Base-by-base conservation (phyloP, 2,329 filamentous ascomycete species). In the Phaeoacremonium minimum region DNA sequence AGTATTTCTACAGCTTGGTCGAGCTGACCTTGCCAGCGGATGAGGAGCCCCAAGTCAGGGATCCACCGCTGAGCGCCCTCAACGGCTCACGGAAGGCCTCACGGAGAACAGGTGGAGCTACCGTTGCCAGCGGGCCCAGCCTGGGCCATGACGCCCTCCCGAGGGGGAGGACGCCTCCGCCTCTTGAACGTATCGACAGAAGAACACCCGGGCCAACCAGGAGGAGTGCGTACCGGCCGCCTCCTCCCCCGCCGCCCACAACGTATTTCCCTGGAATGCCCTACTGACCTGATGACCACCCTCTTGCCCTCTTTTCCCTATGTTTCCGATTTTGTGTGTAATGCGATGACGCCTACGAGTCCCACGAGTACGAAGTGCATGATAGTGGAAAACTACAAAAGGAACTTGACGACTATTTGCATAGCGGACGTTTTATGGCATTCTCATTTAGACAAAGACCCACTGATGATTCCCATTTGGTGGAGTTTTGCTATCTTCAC, bases 1-100 rank as follows among this genome's bases (percentile, higher is more conserved):
- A 88, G 58, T 88, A 90, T 60, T 90, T 85, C 55, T 90, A 83
- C 60, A 71, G 77, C 41, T 66, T 89, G 26, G 81, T 89, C 22
- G 75, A 81, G 37, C 56, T 88, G 40, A 74, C 68, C 15, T 60
- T 87, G 5, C 85, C 85, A 1, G 61, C 63, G 28, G 81, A 87
- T 39, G 67, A 78, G 36, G 78, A 82, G 28, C 59, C 70, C 3
- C 62, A 64, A 13, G 75, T 83, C 22, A 75, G 73, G 47, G 72
- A 81, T 39, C 78, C 78, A 19, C 77, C 77, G 4, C 57, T 83
- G 43, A 75, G 71, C 46, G 71, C 71, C 38, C 60, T 76, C 39
- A 66, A 56, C 41, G 67, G 67, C 39, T 60, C 65, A 19, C 64
- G 71, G 35, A 76, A 75, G 52, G 55, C 57, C 22, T 56, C 53